phyloP scores from a whole-genome alignment of 1,284 basidiomycete genomes.

The Bondarzewia mesenterica region DNA sequence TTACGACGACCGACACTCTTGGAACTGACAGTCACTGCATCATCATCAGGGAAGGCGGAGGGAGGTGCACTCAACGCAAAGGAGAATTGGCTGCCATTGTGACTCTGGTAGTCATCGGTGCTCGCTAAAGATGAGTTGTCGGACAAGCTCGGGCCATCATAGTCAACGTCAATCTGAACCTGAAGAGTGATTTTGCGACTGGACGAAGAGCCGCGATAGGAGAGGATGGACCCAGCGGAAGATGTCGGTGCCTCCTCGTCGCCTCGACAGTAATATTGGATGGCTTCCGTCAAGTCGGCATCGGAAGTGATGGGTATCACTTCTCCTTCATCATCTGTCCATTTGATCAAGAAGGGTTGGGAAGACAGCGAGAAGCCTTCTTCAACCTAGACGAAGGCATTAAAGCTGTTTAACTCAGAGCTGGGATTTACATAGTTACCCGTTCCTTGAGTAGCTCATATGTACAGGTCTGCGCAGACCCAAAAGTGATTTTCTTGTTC shows the following conservation, averaged over 20 bases:
- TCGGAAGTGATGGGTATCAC: constrained; percentile 62
- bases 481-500: constrained; percentile 10
- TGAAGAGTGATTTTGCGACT: constrained; percentile 63
- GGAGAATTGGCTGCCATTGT: constrained; percentile 52
- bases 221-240: constrained; percentile 68
- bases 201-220: constrained; percentile 57
- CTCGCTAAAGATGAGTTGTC: constrained; percentile 78
- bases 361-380: constrained; percentile 74
- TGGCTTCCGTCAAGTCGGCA: constrained; percentile 74
- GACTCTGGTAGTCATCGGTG: constrained; percentile 59
- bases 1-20: constrained; percentile 37
- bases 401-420: neutral
- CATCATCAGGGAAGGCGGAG: constrained; percentile 45
- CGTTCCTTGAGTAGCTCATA: constrained; percentile 7
- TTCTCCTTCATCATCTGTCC: constrained; percentile 85
- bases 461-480: constrained; percentile 10
- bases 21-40: constrained; percentile 66
- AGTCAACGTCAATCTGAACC: constrained; percentile 74
- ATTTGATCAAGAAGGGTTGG: constrained; percentile 64
- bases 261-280: constrained; percentile 66
- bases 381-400: constrained; percentile 48
- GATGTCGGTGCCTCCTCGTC: constrained; percentile 67
- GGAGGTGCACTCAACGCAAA: constrained; percentile 36
- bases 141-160: constrained; percentile 85
- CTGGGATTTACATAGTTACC: constrained; percentile 1